These are phyloP conservation scores for Trifolium subterraneum DNA, from an alignment of 306 rosid species.

Conservation along the genomic window DNA sequence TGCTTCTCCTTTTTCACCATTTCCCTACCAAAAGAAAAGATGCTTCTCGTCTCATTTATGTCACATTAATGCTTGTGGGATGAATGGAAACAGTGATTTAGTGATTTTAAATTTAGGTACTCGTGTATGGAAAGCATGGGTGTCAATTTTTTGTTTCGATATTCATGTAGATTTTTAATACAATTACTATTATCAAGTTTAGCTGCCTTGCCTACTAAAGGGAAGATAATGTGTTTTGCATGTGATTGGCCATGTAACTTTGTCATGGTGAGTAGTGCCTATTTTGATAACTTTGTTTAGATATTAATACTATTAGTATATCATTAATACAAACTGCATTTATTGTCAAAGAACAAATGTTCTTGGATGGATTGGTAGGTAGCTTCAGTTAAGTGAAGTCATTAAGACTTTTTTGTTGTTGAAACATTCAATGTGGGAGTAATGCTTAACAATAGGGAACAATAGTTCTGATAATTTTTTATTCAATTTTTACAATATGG, in stretches of 20 bases:
- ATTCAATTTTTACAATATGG: neutral
- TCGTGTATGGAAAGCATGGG: conserved; percentile 19
- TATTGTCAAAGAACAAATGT: conserved; percentile 21
- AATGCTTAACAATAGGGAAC: neutral
- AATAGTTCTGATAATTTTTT: neutral
- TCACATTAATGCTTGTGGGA: conserved; percentile 37
- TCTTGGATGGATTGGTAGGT: neutral
- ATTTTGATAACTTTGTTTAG: conserved; percentile 1
- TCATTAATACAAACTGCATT: conserved; percentile 4
- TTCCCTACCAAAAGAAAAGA: neutral
- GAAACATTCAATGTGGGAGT: neutral
- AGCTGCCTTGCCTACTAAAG: conserved; percentile 10
- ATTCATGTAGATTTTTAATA: conserved; percentile 21
- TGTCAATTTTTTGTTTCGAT: conserved; percentile 37
- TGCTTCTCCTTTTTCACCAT: conserved; percentile 6
- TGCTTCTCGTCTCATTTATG: conserved; percentile 2
- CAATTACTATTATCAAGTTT: neutral
- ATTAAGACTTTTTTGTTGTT: neutral
- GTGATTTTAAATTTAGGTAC: conserved; percentile 16
- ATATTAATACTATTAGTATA: neutral
- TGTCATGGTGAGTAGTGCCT: conserved; percentile 21
- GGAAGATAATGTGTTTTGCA: conserved; percentile 28
- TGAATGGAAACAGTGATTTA: conserved; percentile 30
- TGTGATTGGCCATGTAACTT: conserved; percentile 24
- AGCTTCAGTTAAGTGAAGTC: neutral